A percentile compares a stretch with the other conserved stretches of the same genome.
These are phyloP conservation scores for Blastomyces silverae DNA, from an alignment of 2,329 filamentous ascomycete species.

Conservation along the genomic window DNA sequence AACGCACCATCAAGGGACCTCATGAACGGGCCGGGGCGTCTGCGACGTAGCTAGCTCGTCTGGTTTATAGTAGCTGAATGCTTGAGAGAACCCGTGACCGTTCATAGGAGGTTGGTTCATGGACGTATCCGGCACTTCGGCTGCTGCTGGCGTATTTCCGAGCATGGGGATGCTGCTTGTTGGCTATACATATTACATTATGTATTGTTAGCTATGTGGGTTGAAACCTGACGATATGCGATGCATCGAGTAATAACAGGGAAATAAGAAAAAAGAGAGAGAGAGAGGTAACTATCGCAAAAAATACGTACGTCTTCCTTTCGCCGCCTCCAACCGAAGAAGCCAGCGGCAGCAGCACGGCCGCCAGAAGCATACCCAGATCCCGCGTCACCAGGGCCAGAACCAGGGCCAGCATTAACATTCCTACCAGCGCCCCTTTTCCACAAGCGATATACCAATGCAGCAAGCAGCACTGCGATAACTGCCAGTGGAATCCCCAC, in stretches of 20 bases:
- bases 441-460: neutral
- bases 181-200: neutral
- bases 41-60: neutral
- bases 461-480: constrained; percentile 9
- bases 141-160: neutral
- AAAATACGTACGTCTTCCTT: constrained; percentile 2
- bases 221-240: too few species aligned
- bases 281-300: neutral
- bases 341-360: neutral
- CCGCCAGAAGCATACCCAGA: neutral
- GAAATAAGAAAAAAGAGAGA: too few species aligned
- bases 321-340: neutral
- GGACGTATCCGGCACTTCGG: neutral
- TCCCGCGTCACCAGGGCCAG: neutral
- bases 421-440: neutral
- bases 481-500: constrained; percentile 14
- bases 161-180: neutral
- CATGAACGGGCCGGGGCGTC: neutral
- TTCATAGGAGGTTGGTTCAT: neutral
- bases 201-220: neutral
- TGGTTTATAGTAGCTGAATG: neutral
- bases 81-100: neutral
- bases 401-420: neutral
- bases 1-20: neutral
- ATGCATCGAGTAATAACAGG: too few species aligned